phyloP scores from a whole-genome alignment of 768 basidiomycete genomes.

The Suillus clintonianus region DNA sequence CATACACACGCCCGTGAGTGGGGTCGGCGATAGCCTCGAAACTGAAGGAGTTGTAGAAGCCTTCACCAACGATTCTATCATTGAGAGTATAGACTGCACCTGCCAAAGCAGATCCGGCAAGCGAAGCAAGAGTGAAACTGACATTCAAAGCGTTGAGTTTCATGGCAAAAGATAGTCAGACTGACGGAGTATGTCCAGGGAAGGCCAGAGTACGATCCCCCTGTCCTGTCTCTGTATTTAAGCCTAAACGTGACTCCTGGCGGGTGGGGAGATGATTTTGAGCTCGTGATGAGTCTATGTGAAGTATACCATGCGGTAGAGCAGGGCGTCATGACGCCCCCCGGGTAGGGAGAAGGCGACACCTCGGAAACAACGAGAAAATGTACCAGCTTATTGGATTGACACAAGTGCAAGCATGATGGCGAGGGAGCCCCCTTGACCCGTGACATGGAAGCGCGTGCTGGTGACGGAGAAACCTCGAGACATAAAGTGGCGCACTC shows the following conservation, averaged over 20 bases:
- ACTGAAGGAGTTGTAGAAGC: slow-evolving; percentile 32
- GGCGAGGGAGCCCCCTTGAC: neutral
- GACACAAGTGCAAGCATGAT: neutral
- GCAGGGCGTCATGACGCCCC: neutral
- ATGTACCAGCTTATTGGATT: neutral
- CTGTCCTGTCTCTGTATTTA: slow-evolving; percentile 15
- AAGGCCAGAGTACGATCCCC: neutral
- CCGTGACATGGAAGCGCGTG: neutral
- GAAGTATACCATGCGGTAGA: slow-evolving; percentile 10
- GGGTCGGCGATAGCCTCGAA: slow-evolving; percentile 38
- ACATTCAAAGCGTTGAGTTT: slow-evolving; percentile 5
- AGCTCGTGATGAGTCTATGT: slow-evolving; percentile 1
- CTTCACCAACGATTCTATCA: slow-evolving; percentile 29
- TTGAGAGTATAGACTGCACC: slow-evolving; percentile 27
- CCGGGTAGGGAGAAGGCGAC: neutral
- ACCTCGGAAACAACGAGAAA: neutral
- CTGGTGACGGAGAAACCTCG: neutral
- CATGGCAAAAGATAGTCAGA: slow-evolving; percentile 13
- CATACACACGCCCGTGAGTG: slow-evolving; percentile 39
- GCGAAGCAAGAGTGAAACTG: slow-evolving; percentile 13
- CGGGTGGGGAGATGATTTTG: neutral
- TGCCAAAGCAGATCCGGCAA: slow-evolving; percentile 16
- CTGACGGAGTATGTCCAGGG: neutral
- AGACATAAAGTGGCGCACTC: neutral
- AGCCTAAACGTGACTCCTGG: neutral